These are phyloP conservation scores for Aotearoamyces nothofagi DNA, from an alignment of 2,329 filamentous ascomycete species.

Conservation along the genomic window DNA sequence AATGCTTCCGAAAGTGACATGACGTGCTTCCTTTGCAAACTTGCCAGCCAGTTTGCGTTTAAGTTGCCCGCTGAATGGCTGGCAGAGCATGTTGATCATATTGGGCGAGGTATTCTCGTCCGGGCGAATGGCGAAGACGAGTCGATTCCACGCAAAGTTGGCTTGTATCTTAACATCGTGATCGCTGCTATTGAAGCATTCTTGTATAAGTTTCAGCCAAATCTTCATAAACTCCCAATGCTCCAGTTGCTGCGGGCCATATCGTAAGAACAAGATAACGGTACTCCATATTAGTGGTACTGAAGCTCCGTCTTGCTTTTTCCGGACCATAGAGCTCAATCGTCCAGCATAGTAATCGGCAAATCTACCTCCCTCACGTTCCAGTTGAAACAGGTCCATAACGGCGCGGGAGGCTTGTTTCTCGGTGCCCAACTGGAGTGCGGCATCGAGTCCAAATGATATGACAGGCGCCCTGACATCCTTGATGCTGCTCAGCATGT, in stretches of 20 bases:
- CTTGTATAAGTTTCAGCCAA: conserved; percentile 69
- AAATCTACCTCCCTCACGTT: conserved; percentile 32
- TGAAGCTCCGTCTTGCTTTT: conserved; percentile 41
- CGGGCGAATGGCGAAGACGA: conserved; percentile 59
- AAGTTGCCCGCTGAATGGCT: conserved; percentile 54
- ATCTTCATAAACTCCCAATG: conserved; percentile 57
- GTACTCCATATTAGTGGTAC: conserved; percentile 87
- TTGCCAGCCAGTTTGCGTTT: conserved; percentile 45
- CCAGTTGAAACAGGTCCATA: conserved; percentile 44
- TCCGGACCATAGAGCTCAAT: conserved; percentile 53
- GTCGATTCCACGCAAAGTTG: conserved; percentile 72
- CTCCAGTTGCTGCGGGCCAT: conserved; percentile 38
- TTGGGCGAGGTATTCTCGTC: conserved; percentile 38
- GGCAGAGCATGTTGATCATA: conserved; percentile 47
- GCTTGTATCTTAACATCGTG: conserved; percentile 56
- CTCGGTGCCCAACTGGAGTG: conserved; percentile 54
- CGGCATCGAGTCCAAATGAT: conserved; percentile 54
- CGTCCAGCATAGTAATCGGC: conserved; percentile 53
- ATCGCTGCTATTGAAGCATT: conserved; percentile 72
- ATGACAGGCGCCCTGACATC: conserved; percentile 68
- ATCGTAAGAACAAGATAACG: conserved; percentile 61
- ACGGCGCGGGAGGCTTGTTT: conserved; percentile 51
- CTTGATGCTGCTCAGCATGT: conserved; percentile 63
- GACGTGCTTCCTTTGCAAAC: conserved; percentile 38
- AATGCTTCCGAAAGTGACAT: conserved; percentile 49